Evolutionary conservation across 2,329 filamentous ascomycete genomes (phyloP), one percentile per base, ranked within the genome.

Genomic region (Xylariales sp.): DNA sequence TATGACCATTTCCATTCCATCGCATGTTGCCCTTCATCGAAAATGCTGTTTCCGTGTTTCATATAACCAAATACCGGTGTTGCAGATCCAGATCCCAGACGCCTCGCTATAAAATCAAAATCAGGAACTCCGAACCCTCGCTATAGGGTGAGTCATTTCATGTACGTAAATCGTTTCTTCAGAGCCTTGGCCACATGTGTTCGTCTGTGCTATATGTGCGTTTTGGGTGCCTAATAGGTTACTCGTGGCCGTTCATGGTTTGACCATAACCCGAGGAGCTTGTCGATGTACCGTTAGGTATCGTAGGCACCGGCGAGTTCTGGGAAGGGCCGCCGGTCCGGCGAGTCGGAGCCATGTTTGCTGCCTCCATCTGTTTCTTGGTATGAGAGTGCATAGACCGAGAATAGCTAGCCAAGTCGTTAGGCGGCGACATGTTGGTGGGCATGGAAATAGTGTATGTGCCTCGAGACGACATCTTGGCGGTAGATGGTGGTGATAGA

Each of bases 301-400:
- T 49, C n/a, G 69, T 36, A 0, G 75, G 67, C 1, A 73, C 62
- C 5, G 60, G 49, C 3, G 73, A 52, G 8, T 67, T 65, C 4
- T 67, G 64, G 5, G 71, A 65, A 14, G 69, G 72, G 10, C 52
- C 43, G 10, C 52, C 43, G 10, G 67, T 61, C 30, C 80, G 78
- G 52, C 80, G 77, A 39, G 78, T 76, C 1, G 84, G 82, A 10
- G 83, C 82, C 3, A 83, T 81, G 12, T 82, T 81, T n/a, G 83
- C 83, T 7, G 82, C 82, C 69, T 90, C 87, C 86, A 91, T 89
- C 76, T 90, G 89, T 64, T 84, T 82, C 81, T 88, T 89, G 69
- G 89, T 91, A 80, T 91, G 87, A 62, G 86, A 83, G 75, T 88
- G 87, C 86, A 91, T 91, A 64, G 83, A 86, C 67, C 84, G 84